phyloP scores from a whole-genome alignment of 1,284 basidiomycete species.

The Amylostereum areolatum region DNA sequence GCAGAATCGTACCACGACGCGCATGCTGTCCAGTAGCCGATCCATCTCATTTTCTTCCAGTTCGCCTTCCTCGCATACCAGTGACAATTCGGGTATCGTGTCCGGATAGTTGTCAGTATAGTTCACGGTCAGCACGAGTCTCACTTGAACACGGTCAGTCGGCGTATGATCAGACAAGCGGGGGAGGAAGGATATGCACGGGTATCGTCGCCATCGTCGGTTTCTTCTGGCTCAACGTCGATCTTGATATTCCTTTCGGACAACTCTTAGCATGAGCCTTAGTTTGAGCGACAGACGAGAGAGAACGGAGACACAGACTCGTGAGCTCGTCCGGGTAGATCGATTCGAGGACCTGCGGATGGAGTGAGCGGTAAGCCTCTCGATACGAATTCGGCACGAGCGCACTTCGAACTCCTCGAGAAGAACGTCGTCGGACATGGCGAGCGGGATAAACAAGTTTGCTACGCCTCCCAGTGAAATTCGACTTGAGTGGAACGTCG shows the following conservation, averaged over 20 bases:
- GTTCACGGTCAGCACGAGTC: constrained; percentile 63
- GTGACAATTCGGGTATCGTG: constrained; percentile 66
- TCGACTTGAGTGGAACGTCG: too few relatives aligned
- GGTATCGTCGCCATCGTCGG: constrained; percentile 51
- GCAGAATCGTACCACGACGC: constrained; percentile 49
- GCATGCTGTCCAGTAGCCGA: constrained; percentile 54
- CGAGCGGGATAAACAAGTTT: constrained; percentile 4
- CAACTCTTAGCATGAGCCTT: constrained; percentile 66
- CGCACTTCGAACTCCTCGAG: constrained; percentile 86
- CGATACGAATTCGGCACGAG: constrained; percentile 5
- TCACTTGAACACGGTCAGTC: constrained; percentile 49
- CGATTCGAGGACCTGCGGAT: constrained; percentile 79
- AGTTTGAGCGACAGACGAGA: constrained; percentile 29
- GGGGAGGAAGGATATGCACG: constrained; percentile 35
- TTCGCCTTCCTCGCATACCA: constrained; percentile 68
- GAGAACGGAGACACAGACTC: constrained; percentile 54
- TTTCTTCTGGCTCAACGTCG: constrained; percentile 84
- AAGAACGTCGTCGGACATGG: constrained; percentile 57
- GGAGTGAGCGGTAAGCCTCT: constrained; percentile 7
- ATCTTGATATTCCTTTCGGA: constrained; percentile 81
- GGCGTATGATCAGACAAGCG: constrained; percentile 5
- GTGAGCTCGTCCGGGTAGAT: constrained; percentile 94
- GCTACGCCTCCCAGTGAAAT: background rate
- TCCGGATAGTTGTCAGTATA: constrained; percentile 74
- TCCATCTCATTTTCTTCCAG: constrained; percentile 55